Evolutionary conservation across 192 early-diverging fungal genomes (phyloP), one percentile per base, ranked within the genome.

Genomic region (Jimgerdemannia flammicorona): DNA sequence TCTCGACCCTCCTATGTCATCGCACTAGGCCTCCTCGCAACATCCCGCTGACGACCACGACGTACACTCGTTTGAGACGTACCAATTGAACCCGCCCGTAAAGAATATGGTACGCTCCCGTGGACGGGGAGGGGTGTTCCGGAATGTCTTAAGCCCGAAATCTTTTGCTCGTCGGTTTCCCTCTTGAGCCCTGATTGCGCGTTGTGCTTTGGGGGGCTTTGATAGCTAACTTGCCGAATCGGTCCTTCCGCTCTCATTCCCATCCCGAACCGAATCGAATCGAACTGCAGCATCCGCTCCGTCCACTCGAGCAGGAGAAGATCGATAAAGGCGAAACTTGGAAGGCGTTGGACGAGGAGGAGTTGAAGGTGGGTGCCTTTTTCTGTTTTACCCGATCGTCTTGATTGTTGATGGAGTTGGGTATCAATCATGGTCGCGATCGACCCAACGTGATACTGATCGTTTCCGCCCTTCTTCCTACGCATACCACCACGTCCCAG

Each of bases 11-110:
- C 49, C 6, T 59, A 59, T 14, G 49, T 2, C 8, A 10, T 6
- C 49, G 29, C 29, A 29, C 14, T 2, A 59, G 49, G 42, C 42
- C 17, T 74, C 69, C 69, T 64, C 79, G 78, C 70, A 39, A 4
- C 66, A 40, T 70, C 68, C 20, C 54, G 80, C 43, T 43, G 94
- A 95, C 83, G 94, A 95, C 78, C 94, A 95, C 70, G 93, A 94
- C 80, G 67, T 95, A 29, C 73, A 85, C 18, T 81, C 87, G 1
- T 87, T 94, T 69, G 91, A 93, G 69, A 81, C 87, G 0, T 92
- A 86, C 42, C 88, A 95, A 74, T 76, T 92, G 10, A 88, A 95
- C 65, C 93, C 93, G 18, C 74, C 79, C 17, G 77, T 77, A 64
- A 83, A 81, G 43, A 77, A n/a, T n/a, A 80, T 75, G 42, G 83